Base-by-base conservation (phyloP, 2,329 filamentous ascomycete genomes). In the Madurella fahalii region DNA sequence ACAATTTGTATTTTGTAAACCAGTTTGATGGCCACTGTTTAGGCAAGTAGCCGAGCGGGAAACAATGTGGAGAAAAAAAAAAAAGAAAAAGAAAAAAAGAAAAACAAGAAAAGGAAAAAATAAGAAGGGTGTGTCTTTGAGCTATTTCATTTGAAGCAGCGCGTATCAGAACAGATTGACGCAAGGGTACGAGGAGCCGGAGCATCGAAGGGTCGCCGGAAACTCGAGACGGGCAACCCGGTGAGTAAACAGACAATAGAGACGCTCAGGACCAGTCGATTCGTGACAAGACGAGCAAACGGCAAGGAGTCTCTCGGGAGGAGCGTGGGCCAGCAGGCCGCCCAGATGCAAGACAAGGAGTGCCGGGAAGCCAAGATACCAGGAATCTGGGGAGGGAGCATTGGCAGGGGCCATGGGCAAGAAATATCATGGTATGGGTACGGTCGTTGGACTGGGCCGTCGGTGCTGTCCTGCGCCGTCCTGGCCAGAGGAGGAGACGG, bases 81-180 rank as follows among this genome's bases (percentile, higher is more conserved):
- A 55, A 70, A 66, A 75, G 75, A 68, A 48, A 25, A 40, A 55
- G 70, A 66, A 68, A 48, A 25, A 40, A 55, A 70, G 66, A n/a
- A n/a, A n/a, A n/a, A n/a, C n/a, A 68, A 48, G 25, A 40, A 55
- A 70, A 66, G n/a, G n/a, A n/a, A n/a, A n/a, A n/a, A n/a, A n/a
- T n/a, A n/a, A n/a, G n/a, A n/a, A 63, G 63, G 57, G 67, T 59
- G 65, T 67, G 64, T 64, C 70, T 69, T 69, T 71, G 70, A 65
- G 65, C 70, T 71, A 73, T 74, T 72, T 72, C 63, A 72, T 72
- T 74, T 73, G 64, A 68, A 69, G 65, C 67, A 68, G 71, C 68
- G 70, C 72, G 72, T 74, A 72, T 74, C 72, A 74, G 71, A 71
- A 69, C 68, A 72, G 69, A 72, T 70, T 69, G 68, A 64, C 64